Evolutionary conservation across 2,329 filamentous ascomycete genomes (phyloP).

Genomic region (Elsinoe batatas): DNA sequence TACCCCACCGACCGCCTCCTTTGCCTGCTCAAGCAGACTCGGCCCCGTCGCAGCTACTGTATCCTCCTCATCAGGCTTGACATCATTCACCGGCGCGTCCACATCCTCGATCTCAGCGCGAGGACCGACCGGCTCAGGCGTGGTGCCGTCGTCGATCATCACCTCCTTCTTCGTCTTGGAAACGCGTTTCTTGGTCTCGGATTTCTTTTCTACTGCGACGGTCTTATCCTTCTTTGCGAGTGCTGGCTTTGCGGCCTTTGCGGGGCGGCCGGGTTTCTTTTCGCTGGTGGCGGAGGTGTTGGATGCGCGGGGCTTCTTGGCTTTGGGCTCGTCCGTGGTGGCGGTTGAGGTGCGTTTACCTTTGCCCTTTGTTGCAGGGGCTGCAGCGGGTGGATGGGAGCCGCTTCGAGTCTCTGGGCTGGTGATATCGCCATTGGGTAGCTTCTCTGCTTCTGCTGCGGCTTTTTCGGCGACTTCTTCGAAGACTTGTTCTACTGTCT

Average conservation of each 20-base stretch:
- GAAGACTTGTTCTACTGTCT: background rate
- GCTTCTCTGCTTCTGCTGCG: background rate
- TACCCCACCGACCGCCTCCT: constrained; percentile 11
- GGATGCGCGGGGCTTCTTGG: background rate
- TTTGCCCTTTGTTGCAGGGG: background rate
- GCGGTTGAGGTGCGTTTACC: background rate
- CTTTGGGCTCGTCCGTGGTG: background rate
- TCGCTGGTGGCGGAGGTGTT: background rate
- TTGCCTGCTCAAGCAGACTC: constrained; percentile 11
- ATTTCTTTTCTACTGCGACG: background rate
- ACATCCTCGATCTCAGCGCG: constrained; percentile 9
- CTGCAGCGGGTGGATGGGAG: background rate
- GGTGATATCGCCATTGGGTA: background rate
- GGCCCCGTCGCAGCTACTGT: constrained; percentile 6
- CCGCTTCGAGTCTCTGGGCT: constrained; percentile 1
- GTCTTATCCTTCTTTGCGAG: background rate
- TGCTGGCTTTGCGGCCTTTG: background rate
- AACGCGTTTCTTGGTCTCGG: background rate
- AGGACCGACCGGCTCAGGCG: constrained; percentile 1
- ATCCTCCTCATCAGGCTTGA: constrained; percentile 3
- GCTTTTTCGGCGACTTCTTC: background rate
- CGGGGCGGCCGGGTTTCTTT: background rate
- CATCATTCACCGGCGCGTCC: background rate
- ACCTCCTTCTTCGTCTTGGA: constrained; percentile 1
- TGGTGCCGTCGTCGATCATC: constrained; percentile 5